Base-by-base conservation (phyloP, 2,329 filamentous ascomycete species). In the Acrocalymma vagum region DNA sequence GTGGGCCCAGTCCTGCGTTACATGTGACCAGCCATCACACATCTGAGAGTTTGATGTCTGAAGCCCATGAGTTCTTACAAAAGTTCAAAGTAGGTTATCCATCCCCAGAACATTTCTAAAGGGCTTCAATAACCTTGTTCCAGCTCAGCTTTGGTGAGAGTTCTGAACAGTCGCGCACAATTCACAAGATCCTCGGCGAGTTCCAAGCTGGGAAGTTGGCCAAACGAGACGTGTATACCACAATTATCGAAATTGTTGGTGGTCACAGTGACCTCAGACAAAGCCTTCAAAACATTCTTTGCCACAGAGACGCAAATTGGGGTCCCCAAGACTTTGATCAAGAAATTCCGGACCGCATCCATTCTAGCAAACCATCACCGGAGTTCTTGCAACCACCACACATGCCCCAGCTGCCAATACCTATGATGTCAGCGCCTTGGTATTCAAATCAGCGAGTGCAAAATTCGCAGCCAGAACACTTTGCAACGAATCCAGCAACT, bases 141-240 rank as follows among this genome's bases (percentile, higher is more conserved):
- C n/a, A 66, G 60, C 21, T 29, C 20, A 44, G 48, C 6, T 64
- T 66, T n/a, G 62, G 62, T 11, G 44, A 51, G 13, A 31, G 46
- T 1, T 65, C 63, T 4, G 9, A 23, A 7, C 44, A 64, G 30
- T 41, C 53, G 9, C 34, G 17, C 4, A 38, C 38, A 5, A 56
- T 60, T 20, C 41, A 51, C 17, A 29, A 52, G 10, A 45, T 46
- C 6, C 53, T 65, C 6, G 13, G 32, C 21, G 30, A 40, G 9
- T 67, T 66, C 23, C 38, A 28, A 13, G 25, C 23, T 4, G 44
- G 56, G 8, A 33, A 41, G 16, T 29, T 53, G n/a, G 44, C 54
- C 27, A 67, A 67, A 39, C 45, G 38, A 17, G 42, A 60, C 6
- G 50, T 54, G 3, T 38, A 58, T 21, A 35, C 34, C 9, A 44